Percentiles rank a stretch among this genome's conserved stretches.
Conservation (phyloP, 805 yeast species). For the Torulaspora delbrueckii region DNA sequence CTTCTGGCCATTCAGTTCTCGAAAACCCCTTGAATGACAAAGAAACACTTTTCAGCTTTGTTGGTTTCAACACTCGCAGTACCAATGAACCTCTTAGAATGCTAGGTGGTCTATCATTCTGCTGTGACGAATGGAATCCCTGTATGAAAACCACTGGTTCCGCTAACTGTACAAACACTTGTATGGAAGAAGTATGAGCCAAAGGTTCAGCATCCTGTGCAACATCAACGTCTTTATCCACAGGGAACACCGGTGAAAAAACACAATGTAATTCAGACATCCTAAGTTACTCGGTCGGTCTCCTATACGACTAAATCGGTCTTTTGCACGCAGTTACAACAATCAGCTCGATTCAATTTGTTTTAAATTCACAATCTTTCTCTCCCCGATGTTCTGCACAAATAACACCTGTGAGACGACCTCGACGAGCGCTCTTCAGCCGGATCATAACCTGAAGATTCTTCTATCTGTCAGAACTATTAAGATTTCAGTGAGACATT, state of each 20-base stretch:
- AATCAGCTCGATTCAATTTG: not conserved
- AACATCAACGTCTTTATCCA: slow-evolving; percentile 47
- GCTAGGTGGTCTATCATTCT: slow-evolving; percentile 64
- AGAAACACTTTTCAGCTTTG: slow-evolving; percentile 59
- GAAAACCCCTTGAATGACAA: slow-evolving; percentile 63
- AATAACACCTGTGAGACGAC: not conserved
- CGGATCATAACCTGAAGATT: not conserved
- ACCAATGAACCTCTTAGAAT: slow-evolving; percentile 75
- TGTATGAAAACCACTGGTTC: slow-evolving; percentile 77
- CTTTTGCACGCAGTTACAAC: not conserved
- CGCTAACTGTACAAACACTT: slow-evolving; percentile 67
- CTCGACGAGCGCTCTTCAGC: not conserved
- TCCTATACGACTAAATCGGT: not conserved
- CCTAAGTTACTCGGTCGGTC: not conserved
- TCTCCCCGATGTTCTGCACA: not conserved
- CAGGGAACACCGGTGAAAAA: slow-evolving; percentile 47
- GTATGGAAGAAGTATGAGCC: slow-evolving; percentile 59
- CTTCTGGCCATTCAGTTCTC: slow-evolving; percentile 96
- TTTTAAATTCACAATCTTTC: not conserved
- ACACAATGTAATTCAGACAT: slow-evolving; percentile 22
- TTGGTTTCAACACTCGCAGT: slow-evolving; percentile 63
- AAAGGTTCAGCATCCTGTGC: slow-evolving; percentile 42
- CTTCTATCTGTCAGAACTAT: not conserved
- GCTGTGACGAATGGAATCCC: slow-evolving; percentile 70
- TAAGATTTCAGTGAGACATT: not conserved